A percentile compares a stretch with the other conserved stretches of the same genome.
Conservation (phyloP, 106 monocot genomes). For the Platanthera zijinensis region DNA sequence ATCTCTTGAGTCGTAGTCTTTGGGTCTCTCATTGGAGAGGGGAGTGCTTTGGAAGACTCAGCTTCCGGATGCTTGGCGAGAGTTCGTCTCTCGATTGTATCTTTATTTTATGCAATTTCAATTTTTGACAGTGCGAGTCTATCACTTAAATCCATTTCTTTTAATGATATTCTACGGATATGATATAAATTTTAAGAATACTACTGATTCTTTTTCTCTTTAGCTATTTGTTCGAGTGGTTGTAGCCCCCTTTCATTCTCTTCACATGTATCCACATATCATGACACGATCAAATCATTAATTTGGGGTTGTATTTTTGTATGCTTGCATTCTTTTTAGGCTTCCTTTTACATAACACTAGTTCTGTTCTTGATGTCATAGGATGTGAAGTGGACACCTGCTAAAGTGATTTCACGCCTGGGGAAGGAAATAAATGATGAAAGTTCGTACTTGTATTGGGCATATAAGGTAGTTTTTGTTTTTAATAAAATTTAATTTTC, state of each 20-base stretch:
- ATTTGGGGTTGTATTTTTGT: not conserved
- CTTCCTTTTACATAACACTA: not conserved
- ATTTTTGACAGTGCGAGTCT: too few species aligned
- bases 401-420: constrained; percentile 84
- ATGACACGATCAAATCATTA: constrained; percentile 1
- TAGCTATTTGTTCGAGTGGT: not conserved
- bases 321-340: not conserved
- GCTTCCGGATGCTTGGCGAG: too few species aligned
- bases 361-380: constrained; percentile 14
- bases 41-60: too few species aligned
- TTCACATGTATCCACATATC: not conserved
- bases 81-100: too few species aligned
- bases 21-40: too few species aligned
- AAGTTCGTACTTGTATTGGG: constrained; percentile 81
- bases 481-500: not conserved
- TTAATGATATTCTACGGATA: not conserved
- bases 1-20: too few species aligned
- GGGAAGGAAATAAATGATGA: constrained; percentile 94
- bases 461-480: constrained; percentile 39
- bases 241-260: not conserved
- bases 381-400: constrained; percentile 77
- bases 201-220: not conserved
- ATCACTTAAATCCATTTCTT: not conserved
- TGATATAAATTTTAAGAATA: not conserved
- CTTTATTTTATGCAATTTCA: too few species aligned